phyloP scores from a whole-genome alignment of 495 filamentous ascomycete genomes.

The Penicillium desertorum region DNA sequence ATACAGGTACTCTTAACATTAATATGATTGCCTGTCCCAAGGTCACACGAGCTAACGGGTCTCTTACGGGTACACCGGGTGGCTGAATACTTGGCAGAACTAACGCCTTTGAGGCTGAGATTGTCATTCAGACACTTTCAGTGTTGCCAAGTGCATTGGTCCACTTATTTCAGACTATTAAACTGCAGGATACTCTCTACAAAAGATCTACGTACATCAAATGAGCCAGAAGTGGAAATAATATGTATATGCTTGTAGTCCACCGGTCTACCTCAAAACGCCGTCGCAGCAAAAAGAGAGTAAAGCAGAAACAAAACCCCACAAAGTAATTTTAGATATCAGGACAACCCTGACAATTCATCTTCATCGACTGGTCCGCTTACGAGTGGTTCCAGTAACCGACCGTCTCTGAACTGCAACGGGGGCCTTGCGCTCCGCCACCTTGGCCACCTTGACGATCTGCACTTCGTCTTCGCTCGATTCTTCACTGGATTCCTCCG shows the following conservation, averaged over 20 bases:
- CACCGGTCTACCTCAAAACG: constrained; percentile 18
- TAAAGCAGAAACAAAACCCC: constrained; percentile 7
- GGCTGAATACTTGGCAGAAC: constrained; percentile 7
- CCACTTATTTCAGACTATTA: not conserved
- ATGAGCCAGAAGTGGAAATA: not conserved
- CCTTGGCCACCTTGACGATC: constrained; percentile 33
- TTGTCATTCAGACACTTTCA: no score
- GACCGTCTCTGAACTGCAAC: constrained; percentile 21
- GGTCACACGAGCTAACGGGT: no score
- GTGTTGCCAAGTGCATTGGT: no score
- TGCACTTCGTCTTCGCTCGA: constrained; percentile 36
- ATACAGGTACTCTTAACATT: no score
- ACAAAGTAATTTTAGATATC: constrained; percentile 5
- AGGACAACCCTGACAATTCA: constrained; percentile 15
- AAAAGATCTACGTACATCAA: not conserved
- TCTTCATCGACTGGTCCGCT: constrained; percentile 28
- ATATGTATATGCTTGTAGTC: not conserved
- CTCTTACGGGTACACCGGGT: not conserved
- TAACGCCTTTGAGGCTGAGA: not conserved
- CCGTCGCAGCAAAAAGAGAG: constrained; percentile 11
- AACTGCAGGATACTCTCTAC: not conserved
- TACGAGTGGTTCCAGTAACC: constrained; percentile 24
- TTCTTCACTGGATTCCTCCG: constrained; percentile 26
- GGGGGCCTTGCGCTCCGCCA: constrained; percentile 28
- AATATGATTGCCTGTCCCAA: no score